phyloP scores from a whole-genome alignment of 2,329 filamentous ascomycete genomes.

The Simplicillium sp. region DNA sequence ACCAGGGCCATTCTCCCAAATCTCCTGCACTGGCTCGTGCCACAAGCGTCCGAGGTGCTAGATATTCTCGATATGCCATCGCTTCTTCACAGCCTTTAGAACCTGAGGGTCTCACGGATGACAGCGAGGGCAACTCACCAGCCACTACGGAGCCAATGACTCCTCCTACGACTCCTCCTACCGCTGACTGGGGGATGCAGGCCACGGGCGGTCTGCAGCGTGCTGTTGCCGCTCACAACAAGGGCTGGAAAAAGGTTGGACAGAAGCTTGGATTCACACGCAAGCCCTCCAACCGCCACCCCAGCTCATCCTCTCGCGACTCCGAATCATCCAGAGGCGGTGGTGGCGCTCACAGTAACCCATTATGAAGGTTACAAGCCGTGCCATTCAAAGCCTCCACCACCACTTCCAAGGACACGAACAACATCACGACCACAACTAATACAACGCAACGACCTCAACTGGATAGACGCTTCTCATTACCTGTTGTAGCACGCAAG shows the following conservation, averaged over 20 bases:
- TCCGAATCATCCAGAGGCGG: constrained; percentile 18
- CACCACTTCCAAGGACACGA: too few relatives aligned
- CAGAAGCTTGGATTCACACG: constrained; percentile 50
- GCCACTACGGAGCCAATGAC: constrained; percentile 56
- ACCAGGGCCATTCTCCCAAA: constrained; percentile 33
- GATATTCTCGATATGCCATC: constrained; percentile 12
- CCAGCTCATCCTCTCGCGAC: constrained; percentile 32
- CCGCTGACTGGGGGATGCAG: constrained; percentile 44
- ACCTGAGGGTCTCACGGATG: constrained; percentile 49
- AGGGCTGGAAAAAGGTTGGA: constrained; percentile 56
- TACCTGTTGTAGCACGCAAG: too few relatives aligned
- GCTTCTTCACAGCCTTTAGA: constrained; percentile 37
- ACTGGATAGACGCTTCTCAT: too few relatives aligned
- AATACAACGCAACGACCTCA: too few relatives aligned
- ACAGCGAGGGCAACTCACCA: constrained; percentile 53
- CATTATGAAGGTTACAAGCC: constrained; percentile 39
- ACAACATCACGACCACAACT: too few relatives aligned
- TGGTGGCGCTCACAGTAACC: constrained; percentile 21
- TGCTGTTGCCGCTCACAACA: constrained; percentile 43
- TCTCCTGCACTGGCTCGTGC: constrained; percentile 27
- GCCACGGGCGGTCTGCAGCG: constrained; percentile 40
- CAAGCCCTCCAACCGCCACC: constrained; percentile 36
- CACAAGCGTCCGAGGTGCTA: constrained; percentile 26
- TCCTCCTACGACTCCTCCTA: constrained; percentile 63
- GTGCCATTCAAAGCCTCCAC: too few relatives aligned